phyloP scores from a whole-genome alignment of 2,329 filamentous ascomycete genomes.

The Aspergillus latus region DNA sequence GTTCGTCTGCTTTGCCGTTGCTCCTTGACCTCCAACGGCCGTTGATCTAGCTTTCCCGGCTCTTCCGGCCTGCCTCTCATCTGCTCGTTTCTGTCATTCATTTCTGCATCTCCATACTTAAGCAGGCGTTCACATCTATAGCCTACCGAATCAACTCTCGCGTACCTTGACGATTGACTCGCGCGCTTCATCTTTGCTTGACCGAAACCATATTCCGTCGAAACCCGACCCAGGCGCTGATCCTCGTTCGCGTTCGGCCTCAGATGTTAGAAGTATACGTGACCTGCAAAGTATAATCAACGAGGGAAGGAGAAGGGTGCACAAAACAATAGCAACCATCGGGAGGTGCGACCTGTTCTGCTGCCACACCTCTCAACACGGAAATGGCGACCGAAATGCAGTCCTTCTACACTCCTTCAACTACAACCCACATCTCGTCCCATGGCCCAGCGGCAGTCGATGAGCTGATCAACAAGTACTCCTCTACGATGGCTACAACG shows the following conservation, averaged over 20 bases:
- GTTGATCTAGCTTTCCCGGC: not conserved
- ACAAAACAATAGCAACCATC: not conserved
- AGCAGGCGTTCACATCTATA: not conserved
- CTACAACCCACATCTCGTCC: constrained; percentile 30
- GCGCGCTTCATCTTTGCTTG: not conserved
- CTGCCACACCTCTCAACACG: not conserved
- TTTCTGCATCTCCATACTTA: not conserved
- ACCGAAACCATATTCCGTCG: not conserved
- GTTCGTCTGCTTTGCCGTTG: not conserved
- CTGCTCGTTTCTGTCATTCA: not conserved
- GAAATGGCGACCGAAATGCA: constrained; percentile 36
- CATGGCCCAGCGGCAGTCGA: constrained; percentile 34
- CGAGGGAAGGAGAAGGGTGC: not conserved
- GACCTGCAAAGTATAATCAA: not conserved
- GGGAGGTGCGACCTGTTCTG: constrained; percentile 9
- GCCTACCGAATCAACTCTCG: not conserved
- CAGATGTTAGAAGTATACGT: not conserved
- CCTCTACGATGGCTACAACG: constrained; percentile 27
- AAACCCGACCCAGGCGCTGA: not conserved
- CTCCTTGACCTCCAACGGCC: not conserved
- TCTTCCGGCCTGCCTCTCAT: not conserved
- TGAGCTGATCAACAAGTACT: constrained; percentile 36
- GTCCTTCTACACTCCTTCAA: constrained; percentile 35
- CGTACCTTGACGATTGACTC: not conserved
- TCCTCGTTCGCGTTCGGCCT: not conserved